Base-by-base conservation (phyloP, 345 rosid genomes). In the Lumnitzera racemosa region DNA sequence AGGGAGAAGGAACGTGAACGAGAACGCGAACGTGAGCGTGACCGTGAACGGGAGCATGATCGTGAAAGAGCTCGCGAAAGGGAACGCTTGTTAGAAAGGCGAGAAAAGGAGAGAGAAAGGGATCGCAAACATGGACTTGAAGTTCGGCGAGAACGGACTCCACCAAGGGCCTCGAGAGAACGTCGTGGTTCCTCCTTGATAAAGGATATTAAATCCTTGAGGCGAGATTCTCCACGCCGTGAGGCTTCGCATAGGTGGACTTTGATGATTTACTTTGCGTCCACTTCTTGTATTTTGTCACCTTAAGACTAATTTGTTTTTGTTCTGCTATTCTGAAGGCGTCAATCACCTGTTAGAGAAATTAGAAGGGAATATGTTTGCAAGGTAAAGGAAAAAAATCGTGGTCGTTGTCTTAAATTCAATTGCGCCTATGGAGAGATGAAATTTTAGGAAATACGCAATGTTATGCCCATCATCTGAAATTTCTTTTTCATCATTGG, bases 321-420 rank as follows among this genome's bases (percentile, higher is more conserved):
- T 87, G 74, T 80, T 92, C 90, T 90, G 78, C 86, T 83, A 80
- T 90, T 87, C 86, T 94, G 99, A 94, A 90, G 97, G 99, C 97
- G 86, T 58, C 84, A 72, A 68, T 81, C 99, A 83, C 97, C 95
- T 31, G 67, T 81, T 84, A 88, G 78, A 80, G 94, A 91, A 73
- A 81, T 87, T 86, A 83, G 96, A 73, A 90, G 97, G 77, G 97
- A 94, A 70, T 90, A 94, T 88, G 76, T 84, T 68, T 88, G 96
- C 95, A 94, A 94, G 99, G 97, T 94, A 90, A 87, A 81, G 63
- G 61, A 71, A 69, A 56, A n/a, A 64, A 43, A 58, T 14, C 43
- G 47, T 24, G 14, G 46, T 51, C 43, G 49, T 56, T 64, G 53
- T 50, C 41, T 36, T 51, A 50, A 5, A n/a, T 64, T 64, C 61